These are phyloP conservation scores for Vitis hybrid DNA, from an alignment of 177 flowering plant genomes.

Conservation along the genomic window DNA sequence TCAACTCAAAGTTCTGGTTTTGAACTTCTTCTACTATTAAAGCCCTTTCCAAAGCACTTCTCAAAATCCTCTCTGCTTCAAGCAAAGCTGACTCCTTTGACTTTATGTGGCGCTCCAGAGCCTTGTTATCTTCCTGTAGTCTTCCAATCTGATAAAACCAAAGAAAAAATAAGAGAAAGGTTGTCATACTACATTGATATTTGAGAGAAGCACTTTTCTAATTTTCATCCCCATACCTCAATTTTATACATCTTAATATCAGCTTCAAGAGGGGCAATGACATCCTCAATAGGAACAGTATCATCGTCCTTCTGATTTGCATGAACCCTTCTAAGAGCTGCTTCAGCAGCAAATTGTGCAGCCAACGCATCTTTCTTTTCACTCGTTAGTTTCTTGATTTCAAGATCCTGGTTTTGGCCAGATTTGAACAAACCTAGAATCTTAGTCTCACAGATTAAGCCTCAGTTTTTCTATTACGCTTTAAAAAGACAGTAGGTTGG, in stretches of 20 bases:
- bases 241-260: constrained; percentile 68
- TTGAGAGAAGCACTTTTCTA: background rate
- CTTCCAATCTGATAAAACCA: constrained; percentile 45
- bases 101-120: constrained; percentile 71
- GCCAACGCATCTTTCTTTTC: constrained; percentile 88
- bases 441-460: background rate
- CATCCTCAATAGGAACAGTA: constrained; percentile 50
- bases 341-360: constrained; percentile 94
- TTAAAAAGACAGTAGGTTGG: background rate
- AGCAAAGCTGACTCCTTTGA: constrained; percentile 84
- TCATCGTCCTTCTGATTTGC: constrained; percentile 73
- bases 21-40: constrained; percentile 92
- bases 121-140: constrained; percentile 82
- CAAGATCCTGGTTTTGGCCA: constrained; percentile 64
- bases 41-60: constrained; percentile 87
- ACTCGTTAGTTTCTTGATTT: constrained; percentile 57
- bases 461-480: no score
- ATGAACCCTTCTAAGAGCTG: constrained; percentile 80
- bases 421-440: background rate
- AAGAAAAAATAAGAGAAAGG: background rate
- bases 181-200: background rate
- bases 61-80: constrained; percentile 82
- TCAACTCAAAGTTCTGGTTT: constrained; percentile 80
- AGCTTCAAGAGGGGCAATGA: constrained; percentile 89
- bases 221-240: constrained; percentile 45